phyloP scores from a whole-genome alignment of 2,329 filamentous ascomycete species.

The Colletotrichum acutatum region DNA sequence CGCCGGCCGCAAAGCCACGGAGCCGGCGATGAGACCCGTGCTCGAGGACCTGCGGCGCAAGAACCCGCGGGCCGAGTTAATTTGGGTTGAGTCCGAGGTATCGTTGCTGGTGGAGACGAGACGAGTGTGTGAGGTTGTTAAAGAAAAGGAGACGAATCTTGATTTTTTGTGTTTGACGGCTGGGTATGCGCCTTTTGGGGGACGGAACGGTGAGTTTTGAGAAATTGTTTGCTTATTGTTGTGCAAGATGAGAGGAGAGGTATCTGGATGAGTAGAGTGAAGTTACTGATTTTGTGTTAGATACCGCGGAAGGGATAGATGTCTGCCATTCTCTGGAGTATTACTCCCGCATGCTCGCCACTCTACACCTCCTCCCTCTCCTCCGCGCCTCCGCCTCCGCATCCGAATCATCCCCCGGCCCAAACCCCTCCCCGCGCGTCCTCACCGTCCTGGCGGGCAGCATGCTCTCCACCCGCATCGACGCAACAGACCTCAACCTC shows the following conservation, averaged over 20 bases:
- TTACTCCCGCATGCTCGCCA: slow-evolving; percentile 56
- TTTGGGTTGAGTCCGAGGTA: slow-evolving; percentile 56
- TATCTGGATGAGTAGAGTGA: too few relatives aligned
- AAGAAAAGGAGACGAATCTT: slow-evolving; percentile 48
- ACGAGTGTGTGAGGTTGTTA: slow-evolving; percentile 51
- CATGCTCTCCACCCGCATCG: slow-evolving; percentile 33
- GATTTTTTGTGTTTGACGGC: slow-evolving; percentile 57
- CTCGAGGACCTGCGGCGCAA: slow-evolving; percentile 47
- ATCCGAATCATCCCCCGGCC: slow-evolving; percentile 52
- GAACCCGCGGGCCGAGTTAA: slow-evolving; percentile 52
- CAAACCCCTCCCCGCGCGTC: slow-evolving; percentile 37
- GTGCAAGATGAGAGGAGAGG: too few relatives aligned
- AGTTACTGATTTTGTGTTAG: slow-evolving; percentile 28
- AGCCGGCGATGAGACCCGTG: slow-evolving; percentile 44
- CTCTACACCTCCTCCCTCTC: slow-evolving; percentile 49
- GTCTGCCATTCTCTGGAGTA: slow-evolving; percentile 51
- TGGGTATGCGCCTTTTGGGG: slow-evolving; percentile 55
- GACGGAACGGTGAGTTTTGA: slow-evolving; percentile 37
- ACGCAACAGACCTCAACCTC: slow-evolving; percentile 40
- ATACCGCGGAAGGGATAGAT: slow-evolving; percentile 56
- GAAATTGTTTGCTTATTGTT: too few relatives aligned
- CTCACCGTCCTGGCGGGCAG: slow-evolving; percentile 41
- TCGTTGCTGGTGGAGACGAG: slow-evolving; percentile 56
- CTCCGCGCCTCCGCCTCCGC: slow-evolving; percentile 42
- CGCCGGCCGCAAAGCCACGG: slow-evolving; percentile 52